Percentiles rank a stretch among this genome's conserved stretches.
phyloP scores from a whole-genome alignment of 202 grass and related monocot species.

The Saccharum hybrid region DNA sequence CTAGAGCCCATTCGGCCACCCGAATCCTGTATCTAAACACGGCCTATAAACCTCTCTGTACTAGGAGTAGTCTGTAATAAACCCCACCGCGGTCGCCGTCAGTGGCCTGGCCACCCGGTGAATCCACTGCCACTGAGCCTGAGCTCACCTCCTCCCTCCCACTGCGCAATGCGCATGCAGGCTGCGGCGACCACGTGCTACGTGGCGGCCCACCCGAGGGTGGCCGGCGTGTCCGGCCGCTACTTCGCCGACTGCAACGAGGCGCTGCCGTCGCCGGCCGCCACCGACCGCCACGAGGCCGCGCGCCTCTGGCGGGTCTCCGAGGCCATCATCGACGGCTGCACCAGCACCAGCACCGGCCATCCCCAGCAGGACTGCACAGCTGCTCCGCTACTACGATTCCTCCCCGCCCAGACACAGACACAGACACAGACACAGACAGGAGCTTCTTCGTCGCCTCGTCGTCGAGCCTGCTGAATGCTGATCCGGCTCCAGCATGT shows the following conservation, averaged over 20 bases:
- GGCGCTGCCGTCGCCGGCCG: slow-evolving; percentile 66
- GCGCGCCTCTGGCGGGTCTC: slow-evolving; percentile 67
- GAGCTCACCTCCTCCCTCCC: neutral
- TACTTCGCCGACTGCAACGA: slow-evolving; percentile 99
- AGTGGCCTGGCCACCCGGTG: neutral
- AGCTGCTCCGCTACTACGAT: neutral
- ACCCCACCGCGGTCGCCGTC: neutral
- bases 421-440: no score
- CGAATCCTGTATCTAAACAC: no score
- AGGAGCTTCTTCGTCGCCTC: neutral
- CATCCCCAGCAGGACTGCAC: neutral
- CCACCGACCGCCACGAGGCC: slow-evolving; percentile 57
- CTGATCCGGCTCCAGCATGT: neutral
- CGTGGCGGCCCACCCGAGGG: slow-evolving; percentile 72
- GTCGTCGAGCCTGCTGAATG: neutral
- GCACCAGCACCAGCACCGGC: neutral
- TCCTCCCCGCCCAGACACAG: neutral
- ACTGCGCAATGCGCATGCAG: slow-evolving; percentile 40
- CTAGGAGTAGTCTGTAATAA: neutral
- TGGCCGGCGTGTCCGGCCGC: slow-evolving; percentile 71
- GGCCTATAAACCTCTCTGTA: slow-evolving; percentile 6
- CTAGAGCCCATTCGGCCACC: no score
- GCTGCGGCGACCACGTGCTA: slow-evolving; percentile 97
- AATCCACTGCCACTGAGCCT: neutral
- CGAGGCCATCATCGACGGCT: slow-evolving; percentile 45